Percentiles rank a stretch among this genome's conserved stretches.
These are phyloP conservation scores for Lipomyces chichibuensis DNA, from an alignment of 805 yeast genomes.

Conservation along the genomic window DNA sequence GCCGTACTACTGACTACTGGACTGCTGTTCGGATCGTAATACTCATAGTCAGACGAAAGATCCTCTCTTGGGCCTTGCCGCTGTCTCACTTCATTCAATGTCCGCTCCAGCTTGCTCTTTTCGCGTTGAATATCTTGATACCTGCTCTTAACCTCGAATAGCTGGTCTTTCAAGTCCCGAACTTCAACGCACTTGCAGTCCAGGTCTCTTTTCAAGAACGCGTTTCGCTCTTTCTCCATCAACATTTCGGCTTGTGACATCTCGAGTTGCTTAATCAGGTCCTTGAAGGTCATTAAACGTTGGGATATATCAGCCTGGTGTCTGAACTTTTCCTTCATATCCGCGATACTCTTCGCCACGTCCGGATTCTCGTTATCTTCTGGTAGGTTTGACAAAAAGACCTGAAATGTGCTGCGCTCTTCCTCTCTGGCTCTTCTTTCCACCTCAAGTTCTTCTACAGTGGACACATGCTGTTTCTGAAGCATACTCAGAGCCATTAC, in stretches of 20 bases:
- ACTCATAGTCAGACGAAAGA: constrained; percentile 24
- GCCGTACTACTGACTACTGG: neutral
- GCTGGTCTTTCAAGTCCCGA: constrained; percentile 34
- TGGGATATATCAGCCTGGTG: constrained; percentile 10
- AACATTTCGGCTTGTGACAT: constrained; percentile 22
- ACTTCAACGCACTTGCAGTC: constrained; percentile 31
- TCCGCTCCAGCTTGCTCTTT: constrained; percentile 25
- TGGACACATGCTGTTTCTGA: constrained; percentile 32
- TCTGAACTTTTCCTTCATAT: constrained; percentile 10
- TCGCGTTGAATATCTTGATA: constrained; percentile 33
- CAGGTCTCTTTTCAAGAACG: constrained; percentile 23
- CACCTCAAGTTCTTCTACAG: constrained; percentile 34
- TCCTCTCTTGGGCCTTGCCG: constrained; percentile 13
- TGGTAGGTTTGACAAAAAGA: constrained; percentile 11
- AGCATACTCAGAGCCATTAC: constrained; percentile 30
- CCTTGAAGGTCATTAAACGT: constrained; percentile 27
- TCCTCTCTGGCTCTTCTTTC: constrained; percentile 33
- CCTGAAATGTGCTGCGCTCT: constrained; percentile 18
- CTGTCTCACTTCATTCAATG: constrained; percentile 29
- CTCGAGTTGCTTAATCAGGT: constrained; percentile 28
- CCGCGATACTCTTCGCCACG: neutral
- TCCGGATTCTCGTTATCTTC: constrained; percentile 1
- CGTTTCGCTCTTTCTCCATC: constrained; percentile 27
- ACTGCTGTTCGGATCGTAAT: constrained; percentile 21
- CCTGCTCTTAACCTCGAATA: constrained; percentile 26